Conservation (phyloP, 495 filamentous ascomycete species). For the Sabuloglossum arenarium region DNA sequence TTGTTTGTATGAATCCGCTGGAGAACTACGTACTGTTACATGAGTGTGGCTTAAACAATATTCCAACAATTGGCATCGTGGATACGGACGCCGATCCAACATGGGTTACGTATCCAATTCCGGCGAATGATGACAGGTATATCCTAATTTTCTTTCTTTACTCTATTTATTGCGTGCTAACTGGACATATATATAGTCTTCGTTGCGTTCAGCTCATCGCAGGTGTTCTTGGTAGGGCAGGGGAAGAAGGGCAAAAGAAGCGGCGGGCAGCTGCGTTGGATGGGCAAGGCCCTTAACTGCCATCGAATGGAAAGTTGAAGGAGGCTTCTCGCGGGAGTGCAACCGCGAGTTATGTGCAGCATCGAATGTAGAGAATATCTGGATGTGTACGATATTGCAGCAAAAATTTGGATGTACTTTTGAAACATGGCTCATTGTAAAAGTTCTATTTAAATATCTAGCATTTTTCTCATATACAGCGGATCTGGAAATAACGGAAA, state of each 20-base stretch:
- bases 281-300: conserved; percentile 29
- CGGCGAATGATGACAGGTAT: conserved; percentile 84
- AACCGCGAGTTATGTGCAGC: background rate
- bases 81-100: conserved; percentile 88
- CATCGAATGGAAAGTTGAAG: background rate
- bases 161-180: background rate
- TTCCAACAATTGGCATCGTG: conserved; percentile 86
- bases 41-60: conserved; percentile 69
- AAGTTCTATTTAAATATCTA: background rate
- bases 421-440: background rate
- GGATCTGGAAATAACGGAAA: background rate
- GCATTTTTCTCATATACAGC: too few relatives aligned
- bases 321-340: too few relatives aligned
- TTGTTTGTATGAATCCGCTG: conserved; percentile 75
- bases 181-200: conserved; percentile 32
- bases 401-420: background rate
- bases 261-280: conserved; percentile 37
- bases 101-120: conserved; percentile 91
- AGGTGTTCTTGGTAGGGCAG: conserved; percentile 67
- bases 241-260: conserved; percentile 47
- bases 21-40: conserved; percentile 83
- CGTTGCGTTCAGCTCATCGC: conserved; percentile 63
- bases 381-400: background rate
- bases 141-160: conserved; percentile 8
- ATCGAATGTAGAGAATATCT: background rate